Evolutionary conservation across 345 rosid genomes (phyloP), one percentile per base, ranked within the genome.

Genomic region (Eucalyptus urophylla): DNA sequence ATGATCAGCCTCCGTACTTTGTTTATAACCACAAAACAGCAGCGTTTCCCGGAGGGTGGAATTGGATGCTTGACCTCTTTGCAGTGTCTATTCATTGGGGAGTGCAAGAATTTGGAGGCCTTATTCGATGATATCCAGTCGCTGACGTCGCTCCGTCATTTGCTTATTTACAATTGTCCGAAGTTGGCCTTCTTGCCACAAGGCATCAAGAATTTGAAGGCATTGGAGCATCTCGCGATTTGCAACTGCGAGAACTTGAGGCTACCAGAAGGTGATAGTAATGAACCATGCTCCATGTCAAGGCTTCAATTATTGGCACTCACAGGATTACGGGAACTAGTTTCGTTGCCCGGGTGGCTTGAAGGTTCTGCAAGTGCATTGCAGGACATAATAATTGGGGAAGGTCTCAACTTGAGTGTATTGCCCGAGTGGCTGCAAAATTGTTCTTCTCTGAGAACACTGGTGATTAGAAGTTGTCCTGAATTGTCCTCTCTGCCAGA

Each of bases 271-370:
- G 60, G 14, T 10, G 91, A 72, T 17, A 22, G 54, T 15, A 54
- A 80, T 58, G 76, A 85, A 27, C 67, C 22, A 12, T 1, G 31
- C 86, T 11, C 40, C 54, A 31, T 15, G 72, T 54, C 49, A 43
- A 88, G 54, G 47, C 92, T 91, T 31, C 67, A 27, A 29, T 37
- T 33, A 22, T 33, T 92, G 17, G 2, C 2, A 7, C 21, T 91
- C 22, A 21, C 0, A 2, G 22, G 11, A 13, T 15, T 92, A n/a
- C 90, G 89, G 6, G 50, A 50, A 14, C 11, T 92, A n/a, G 87
- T 29, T 14, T 29, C 31, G 2, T 44, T 91, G 16, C 94, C 91
- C 11, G 33, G 60, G 21, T 90, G 94, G 94, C 65, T 92, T 37
- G 49, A 56, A 53, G 76, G 53, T 13, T 89, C 86, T 51, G 81